A percentile compares a stretch with the other conserved stretches of the same genome.
phyloP scores from a whole-genome alignment of 345 rosid genomes.

The Brassica rapa region DNA sequence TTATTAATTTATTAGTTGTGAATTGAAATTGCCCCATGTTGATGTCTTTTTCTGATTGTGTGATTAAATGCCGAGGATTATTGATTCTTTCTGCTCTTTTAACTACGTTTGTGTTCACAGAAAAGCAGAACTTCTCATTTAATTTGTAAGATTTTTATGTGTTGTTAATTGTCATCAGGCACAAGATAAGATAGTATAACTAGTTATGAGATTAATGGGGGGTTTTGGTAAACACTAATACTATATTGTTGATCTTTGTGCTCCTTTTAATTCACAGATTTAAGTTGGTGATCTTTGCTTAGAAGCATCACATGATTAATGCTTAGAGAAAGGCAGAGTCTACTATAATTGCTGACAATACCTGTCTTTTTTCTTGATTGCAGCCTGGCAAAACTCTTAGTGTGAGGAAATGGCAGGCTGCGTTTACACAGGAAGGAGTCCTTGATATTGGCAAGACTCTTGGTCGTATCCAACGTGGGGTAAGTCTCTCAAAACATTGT shows the following conservation, averaged over 20 bases:
- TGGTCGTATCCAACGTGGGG: constrained; percentile 81
- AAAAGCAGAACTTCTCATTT: background rate
- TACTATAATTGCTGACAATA: constrained; percentile 2
- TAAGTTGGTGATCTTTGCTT: background rate
- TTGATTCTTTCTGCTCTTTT: background rate
- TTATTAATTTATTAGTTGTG: background rate
- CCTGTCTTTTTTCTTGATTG: constrained; percentile 13
- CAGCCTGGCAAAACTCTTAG: constrained; percentile 97
- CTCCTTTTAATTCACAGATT: background rate
- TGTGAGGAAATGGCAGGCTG: constrained; percentile 92
- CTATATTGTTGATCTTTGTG: background rate
- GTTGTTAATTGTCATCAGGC: constrained; percentile 13
- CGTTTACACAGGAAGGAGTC: constrained; percentile 71
- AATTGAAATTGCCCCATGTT: background rate
- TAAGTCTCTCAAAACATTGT: constrained; percentile 18
- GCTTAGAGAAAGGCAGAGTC: background rate
- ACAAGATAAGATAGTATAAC: background rate
- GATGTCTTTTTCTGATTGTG: background rate
- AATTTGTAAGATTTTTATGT: background rate
- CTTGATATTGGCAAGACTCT: constrained; percentile 85
- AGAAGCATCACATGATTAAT: background rate
- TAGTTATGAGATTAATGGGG: background rate
- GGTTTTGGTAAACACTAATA: background rate
- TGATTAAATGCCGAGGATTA: background rate
- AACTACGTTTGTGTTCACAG: background rate